Conservation (phyloP, 2,329 filamentous ascomycete species). For the Macrophomina tecta region DNA sequence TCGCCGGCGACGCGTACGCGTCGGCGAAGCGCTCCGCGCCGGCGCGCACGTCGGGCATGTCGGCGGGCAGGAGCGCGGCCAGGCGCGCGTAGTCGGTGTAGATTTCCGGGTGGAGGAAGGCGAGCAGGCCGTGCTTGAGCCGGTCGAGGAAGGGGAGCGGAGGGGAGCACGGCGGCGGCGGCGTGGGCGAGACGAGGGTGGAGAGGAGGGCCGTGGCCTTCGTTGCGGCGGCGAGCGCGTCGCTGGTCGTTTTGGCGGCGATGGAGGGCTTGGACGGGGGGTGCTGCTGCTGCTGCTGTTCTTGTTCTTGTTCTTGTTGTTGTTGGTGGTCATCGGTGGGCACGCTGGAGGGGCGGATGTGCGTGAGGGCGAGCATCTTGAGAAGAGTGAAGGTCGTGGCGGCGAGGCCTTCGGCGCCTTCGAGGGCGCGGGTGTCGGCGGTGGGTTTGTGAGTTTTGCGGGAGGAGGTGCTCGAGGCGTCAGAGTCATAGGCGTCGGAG, state of each 20-base stretch:
- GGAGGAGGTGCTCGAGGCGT: background rate
- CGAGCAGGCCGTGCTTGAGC: background rate
- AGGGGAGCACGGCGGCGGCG: background rate
- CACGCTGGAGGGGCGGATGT: background rate
- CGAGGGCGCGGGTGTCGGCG: constrained; percentile 3
- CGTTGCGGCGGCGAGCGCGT: background rate
- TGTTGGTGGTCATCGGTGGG: background rate
- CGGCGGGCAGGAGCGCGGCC: background rate
- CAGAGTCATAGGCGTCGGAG: background rate
- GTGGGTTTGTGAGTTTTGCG: background rate
- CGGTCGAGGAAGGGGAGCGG: background rate
- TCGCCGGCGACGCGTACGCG: constrained; percentile 11
- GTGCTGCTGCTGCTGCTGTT: background rate
- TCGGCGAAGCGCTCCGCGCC: background rate
- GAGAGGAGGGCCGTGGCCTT: background rate
- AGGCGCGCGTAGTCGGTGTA: background rate
- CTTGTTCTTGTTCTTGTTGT: too few species aligned
- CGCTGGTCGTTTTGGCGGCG: background rate
- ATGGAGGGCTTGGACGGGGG: background rate
- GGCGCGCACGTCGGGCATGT: background rate
- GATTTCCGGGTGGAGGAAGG: constrained; percentile 11
- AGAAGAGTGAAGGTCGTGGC: constrained; percentile 9
- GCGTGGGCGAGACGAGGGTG: background rate
- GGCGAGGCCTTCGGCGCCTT: constrained; percentile 17
- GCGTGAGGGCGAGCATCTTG: constrained; percentile 4